Evolutionary conservation across 78 protist species (phyloP).

Genomic region (Dictyostelium brefeldianum): DNA sequence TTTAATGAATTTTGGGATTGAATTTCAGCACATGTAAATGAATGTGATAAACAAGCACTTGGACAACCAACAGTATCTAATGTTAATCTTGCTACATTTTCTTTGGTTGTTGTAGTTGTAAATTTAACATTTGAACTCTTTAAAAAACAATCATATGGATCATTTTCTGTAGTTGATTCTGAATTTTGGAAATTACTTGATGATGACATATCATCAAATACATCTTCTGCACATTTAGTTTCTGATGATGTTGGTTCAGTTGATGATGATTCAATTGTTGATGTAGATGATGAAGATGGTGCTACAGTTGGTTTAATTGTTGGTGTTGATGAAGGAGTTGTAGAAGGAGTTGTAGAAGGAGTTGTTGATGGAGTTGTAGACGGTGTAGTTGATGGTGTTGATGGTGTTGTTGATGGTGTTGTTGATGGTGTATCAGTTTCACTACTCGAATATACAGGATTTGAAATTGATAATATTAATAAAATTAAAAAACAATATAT

Average conservation of each 20-base stretch:
- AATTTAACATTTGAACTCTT: neutral
- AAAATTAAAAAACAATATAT: neutral
- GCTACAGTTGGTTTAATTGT: neutral
- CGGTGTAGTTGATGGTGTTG: neutral
- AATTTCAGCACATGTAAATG: conserved; percentile 1
- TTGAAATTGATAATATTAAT: neutral
- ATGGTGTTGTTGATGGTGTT: conserved; percentile 7
- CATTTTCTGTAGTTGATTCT: neutral
- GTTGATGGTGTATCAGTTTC: neutral
- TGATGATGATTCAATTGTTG: neutral
- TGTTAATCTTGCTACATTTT: neutral
- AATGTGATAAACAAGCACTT: neutral
- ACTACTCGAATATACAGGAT: neutral
- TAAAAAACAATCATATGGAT: conserved; percentile 13
- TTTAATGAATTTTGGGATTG: neutral
- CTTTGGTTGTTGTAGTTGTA: neutral
- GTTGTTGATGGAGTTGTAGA: conserved; percentile 32
- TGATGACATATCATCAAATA: neutral
- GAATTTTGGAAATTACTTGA: conserved; percentile 4
- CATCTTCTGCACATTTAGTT: neutral
- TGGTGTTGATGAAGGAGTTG: neutral
- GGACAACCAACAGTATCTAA: conserved; percentile 29
- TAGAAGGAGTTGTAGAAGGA: neutral
- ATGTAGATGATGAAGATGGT: neutral
- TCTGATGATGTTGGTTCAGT: neutral